phyloP scores from a whole-genome alignment of 2,329 filamentous ascomycete genomes.

The Chaetomiaceae sp. region DNA sequence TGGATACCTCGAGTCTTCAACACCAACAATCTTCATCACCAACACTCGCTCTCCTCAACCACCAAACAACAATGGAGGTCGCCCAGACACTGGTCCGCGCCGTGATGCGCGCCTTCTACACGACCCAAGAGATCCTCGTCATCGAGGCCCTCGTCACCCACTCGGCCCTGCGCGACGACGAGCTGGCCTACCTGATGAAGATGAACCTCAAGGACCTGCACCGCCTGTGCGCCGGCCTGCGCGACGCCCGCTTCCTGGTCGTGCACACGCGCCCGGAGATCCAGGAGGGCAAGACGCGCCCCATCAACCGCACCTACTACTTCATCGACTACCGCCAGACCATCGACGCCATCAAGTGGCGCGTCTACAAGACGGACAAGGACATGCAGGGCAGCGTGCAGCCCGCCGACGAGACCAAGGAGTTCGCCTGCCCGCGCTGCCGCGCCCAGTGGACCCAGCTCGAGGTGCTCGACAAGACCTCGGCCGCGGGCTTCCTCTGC shows the following conservation, averaged over 20 bases:
- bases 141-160: slow-evolving; percentile 73
- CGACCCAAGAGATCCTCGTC: slow-evolving; percentile 68
- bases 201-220: slow-evolving; percentile 91
- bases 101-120: slow-evolving; percentile 72
- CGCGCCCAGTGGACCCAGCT: slow-evolving; percentile 82
- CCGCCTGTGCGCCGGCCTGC: slow-evolving; percentile 78
- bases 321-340: slow-evolving; percentile 94
- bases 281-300: slow-evolving; percentile 74
- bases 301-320: slow-evolving; percentile 87
- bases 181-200: slow-evolving; percentile 79
- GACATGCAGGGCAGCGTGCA: slow-evolving; percentile 80
- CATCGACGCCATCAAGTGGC: slow-evolving; percentile 95
- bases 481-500: slow-evolving; percentile 72
- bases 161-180: slow-evolving; percentile 76
- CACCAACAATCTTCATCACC: background rate
- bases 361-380: slow-evolving; percentile 82
- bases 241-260: slow-evolving; percentile 79
- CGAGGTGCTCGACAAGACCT: slow-evolving; percentile 76
- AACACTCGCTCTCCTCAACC: background rate
- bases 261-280: slow-evolving; percentile 75
- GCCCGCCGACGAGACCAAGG: slow-evolving; percentile 80
- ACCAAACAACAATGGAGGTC: slow-evolving; percentile 21
- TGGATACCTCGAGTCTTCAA: background rate
- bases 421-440: slow-evolving; percentile 80
- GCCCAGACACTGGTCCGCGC: slow-evolving; percentile 44